These are phyloP conservation scores for Cladosporium sp. DNA, from an alignment of 2,329 filamentous ascomycete genomes.

Conservation along the genomic window DNA sequence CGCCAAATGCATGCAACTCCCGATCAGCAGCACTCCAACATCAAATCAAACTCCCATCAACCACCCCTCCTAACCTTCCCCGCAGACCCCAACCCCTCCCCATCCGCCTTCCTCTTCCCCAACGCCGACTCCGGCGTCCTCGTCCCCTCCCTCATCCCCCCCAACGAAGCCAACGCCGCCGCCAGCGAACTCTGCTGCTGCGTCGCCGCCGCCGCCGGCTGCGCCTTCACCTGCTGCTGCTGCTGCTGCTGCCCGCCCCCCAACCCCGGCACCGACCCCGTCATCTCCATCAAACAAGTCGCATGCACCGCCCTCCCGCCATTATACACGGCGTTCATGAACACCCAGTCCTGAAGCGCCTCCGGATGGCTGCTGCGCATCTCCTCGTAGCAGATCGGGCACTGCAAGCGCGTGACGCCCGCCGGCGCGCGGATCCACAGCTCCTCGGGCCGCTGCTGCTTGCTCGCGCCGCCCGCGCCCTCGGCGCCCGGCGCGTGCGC, in stretches of 20 bases:
- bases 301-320: constrained; percentile 80
- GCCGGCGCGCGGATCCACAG: constrained; percentile 81
- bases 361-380: constrained; percentile 91
- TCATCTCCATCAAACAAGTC: constrained; percentile 77
- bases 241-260: constrained; percentile 37
- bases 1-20: no score
- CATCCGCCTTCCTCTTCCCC: constrained; percentile 31
- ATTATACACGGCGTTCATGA: constrained; percentile 79
- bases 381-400: constrained; percentile 91
- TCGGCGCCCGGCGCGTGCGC: constrained; percentile 35
- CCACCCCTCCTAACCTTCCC: constrained; percentile 6
- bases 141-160: constrained; percentile 25
- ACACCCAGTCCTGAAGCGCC: constrained; percentile 93
- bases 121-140: constrained; percentile 29
- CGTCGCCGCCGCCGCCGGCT: not conserved
- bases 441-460: constrained; percentile 53
- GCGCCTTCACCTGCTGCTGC: constrained; percentile 6
- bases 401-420: constrained; percentile 66
- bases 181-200: constrained; percentile 18
- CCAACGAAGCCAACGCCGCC: constrained; percentile 18
- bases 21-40: no score
- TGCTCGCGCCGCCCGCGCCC: constrained; percentile 29
- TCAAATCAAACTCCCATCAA: not conserved
- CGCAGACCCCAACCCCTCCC: constrained; percentile 14
- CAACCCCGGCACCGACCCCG: not conserved